Percentiles rank a stretch among this genome's conserved stretches.
These are phyloP conservation scores for Dillenia suffruticosa DNA, from an alignment of 164 flowering plant species.

Conservation along the genomic window DNA sequence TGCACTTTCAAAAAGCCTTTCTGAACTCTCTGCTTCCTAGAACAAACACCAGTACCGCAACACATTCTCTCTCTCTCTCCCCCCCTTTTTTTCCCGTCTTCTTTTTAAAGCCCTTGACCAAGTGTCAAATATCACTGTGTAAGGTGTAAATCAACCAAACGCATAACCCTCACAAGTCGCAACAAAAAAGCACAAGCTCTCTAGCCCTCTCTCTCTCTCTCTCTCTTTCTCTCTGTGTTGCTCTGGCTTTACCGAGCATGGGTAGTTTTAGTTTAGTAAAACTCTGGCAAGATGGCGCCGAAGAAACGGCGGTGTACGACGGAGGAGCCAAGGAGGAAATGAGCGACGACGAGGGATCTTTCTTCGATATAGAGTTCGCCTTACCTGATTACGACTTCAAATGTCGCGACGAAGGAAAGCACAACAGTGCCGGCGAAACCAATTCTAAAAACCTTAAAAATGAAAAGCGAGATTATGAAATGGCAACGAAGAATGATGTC, in stretches of 20 bases:
- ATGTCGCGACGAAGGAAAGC: constrained; percentile 2
- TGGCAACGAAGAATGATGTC: constrained; percentile 25
- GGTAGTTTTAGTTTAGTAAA: constrained; percentile 88
- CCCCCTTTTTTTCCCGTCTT: background rate
- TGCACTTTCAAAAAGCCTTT: too few species aligned
- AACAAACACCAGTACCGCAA: too few species aligned
- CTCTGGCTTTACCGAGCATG: constrained; percentile 97
- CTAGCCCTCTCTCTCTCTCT: too few species aligned
- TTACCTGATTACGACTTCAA: constrained; percentile 34
- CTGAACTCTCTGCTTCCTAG: too few species aligned
- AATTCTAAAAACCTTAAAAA: constrained; percentile 7
- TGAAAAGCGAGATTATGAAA: constrained; percentile 10
- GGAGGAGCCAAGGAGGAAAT: constrained; percentile 19
- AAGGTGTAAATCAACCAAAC: too few species aligned
- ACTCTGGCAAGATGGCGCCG: constrained; percentile 57
- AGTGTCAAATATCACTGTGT: too few species aligned
- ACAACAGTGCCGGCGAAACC: constrained; percentile 5
- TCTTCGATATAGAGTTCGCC: constrained; percentile 73
- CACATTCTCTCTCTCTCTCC: too few species aligned
- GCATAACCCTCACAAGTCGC: too few species aligned
- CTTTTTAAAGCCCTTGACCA: too few species aligned
- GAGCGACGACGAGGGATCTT: constrained; percentile 67
- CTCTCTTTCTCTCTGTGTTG: background rate
- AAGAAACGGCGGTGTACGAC: background rate
- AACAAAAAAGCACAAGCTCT: too few species aligned